These are phyloP conservation scores for Arctostaphylos glauca DNA, from an alignment of 148 eudicot species.

Conservation along the genomic window DNA sequence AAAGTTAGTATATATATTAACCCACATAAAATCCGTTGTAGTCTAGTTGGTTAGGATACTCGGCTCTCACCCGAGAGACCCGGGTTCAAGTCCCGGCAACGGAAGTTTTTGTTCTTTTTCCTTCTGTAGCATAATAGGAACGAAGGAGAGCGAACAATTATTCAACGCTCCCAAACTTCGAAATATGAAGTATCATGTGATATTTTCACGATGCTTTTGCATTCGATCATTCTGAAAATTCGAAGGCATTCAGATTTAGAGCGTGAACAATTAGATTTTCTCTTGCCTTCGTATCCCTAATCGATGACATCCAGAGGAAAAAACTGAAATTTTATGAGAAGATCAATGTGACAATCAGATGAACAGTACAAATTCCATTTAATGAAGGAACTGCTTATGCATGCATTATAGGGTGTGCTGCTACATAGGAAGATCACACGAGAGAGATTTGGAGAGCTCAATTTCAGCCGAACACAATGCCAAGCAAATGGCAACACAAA, in stretches of 20 bases:
- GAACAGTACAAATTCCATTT: background rate
- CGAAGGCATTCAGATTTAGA: too few relatives aligned
- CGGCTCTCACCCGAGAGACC: conserved; percentile 99
- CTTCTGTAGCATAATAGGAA: too few relatives aligned
- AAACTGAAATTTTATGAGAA: background rate
- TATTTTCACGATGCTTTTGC: too few relatives aligned
- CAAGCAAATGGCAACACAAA: background rate
- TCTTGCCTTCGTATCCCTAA: too few relatives aligned
- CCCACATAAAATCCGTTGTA: conserved; percentile 73
- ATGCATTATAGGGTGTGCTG: background rate
- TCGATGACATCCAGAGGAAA: background rate
- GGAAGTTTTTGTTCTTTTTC: conserved; percentile 25
- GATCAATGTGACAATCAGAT: background rate
- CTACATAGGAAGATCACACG: background rate
- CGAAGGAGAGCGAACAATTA: too few relatives aligned
- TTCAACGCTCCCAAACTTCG: too few relatives aligned
- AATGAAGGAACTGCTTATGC: background rate
- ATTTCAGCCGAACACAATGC: conserved; percentile 7
- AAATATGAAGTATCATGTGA: too few relatives aligned
- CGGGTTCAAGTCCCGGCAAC: conserved; percentile 99
- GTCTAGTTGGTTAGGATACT: conserved; percentile 99
- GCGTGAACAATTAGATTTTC: too few relatives aligned
- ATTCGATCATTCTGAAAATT: too few relatives aligned
- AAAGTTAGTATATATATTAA: too few relatives aligned
- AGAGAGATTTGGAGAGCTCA: background rate